phyloP scores from a whole-genome alignment of 1,139 yeast species.

The Saccharomyces hybrid region DNA sequence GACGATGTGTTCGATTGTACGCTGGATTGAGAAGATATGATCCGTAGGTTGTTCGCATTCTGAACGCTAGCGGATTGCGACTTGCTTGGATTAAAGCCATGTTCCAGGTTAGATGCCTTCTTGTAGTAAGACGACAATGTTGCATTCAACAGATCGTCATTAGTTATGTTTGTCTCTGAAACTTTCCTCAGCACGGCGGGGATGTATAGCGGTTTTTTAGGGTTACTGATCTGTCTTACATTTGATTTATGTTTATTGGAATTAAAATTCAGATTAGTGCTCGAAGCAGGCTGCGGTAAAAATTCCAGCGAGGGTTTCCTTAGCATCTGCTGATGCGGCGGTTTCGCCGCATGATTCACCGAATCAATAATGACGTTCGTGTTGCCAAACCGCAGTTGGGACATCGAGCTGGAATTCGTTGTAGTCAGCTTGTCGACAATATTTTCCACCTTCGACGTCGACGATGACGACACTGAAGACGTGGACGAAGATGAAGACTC shows the following conservation, averaged over 20 bases:
- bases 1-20: constrained; percentile 6
- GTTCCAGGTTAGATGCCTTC: background rate
- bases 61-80: background rate
- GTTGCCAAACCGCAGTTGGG: constrained; percentile 17
- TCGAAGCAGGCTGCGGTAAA: constrained; percentile 11
- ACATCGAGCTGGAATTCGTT: constrained; percentile 10
- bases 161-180: constrained; percentile 37
- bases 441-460: background rate
- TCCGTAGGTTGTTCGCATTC: background rate
- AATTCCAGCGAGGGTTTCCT: constrained; percentile 16
- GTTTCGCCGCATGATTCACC: background rate
- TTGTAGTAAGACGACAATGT: constrained; percentile 3
- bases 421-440: background rate
- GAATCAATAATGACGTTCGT: constrained; percentile 17
- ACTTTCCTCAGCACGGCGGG: constrained; percentile 78
- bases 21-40: constrained; percentile 5
- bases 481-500: background rate
- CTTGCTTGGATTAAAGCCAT: background rate
- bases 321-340: constrained; percentile 2
- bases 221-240: constrained; percentile 54
- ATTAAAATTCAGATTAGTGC: background rate
- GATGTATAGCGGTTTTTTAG: constrained; percentile 76
- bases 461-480: background rate
- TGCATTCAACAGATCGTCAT: constrained; percentile 28
- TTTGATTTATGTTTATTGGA: constrained; percentile 12